Conservation (phyloP, 2,329 filamentous ascomycete species). For the Blastomyces emzantsi region DNA sequence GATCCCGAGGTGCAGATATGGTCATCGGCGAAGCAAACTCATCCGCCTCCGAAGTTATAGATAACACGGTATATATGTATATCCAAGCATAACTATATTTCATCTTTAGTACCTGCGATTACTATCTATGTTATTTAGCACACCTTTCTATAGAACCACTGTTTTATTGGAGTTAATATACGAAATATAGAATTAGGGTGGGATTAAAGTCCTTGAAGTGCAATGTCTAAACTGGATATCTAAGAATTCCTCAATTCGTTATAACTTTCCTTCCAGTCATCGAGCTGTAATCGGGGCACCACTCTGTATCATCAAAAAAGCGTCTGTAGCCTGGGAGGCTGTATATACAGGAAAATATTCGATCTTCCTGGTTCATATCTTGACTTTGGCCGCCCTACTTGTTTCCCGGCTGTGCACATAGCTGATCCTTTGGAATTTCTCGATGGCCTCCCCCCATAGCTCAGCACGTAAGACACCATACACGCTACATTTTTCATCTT, state of each 20-base stretch:
- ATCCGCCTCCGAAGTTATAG: neutral
- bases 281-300: too few relatives aligned
- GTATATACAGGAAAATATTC: neutral
- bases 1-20: constrained; percentile 22
- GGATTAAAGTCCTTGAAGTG: too few relatives aligned
- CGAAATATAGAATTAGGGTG: too few relatives aligned
- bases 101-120: neutral
- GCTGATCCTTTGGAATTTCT: constrained; percentile 44
- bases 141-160: neutral
- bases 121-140: neutral
- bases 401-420: constrained; percentile 44
- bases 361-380: constrained; percentile 30
- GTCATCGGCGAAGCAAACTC: constrained; percentile 12
- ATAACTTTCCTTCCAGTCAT: too few relatives aligned
- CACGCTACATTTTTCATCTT: constrained; percentile 23
- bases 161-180: too few relatives aligned
- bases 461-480: constrained; percentile 46
- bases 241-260: too few relatives aligned
- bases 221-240: too few relatives aligned
- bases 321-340: too few relatives aligned
- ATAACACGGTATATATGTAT: neutral
- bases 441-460: constrained; percentile 46
- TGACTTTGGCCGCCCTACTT: constrained; percentile 39
- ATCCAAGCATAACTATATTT: neutral
- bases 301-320: too few relatives aligned